Evolutionary conservation across 2,329 filamentous ascomycete genomes (phyloP).

Genomic region (Calonectria montana): DNA sequence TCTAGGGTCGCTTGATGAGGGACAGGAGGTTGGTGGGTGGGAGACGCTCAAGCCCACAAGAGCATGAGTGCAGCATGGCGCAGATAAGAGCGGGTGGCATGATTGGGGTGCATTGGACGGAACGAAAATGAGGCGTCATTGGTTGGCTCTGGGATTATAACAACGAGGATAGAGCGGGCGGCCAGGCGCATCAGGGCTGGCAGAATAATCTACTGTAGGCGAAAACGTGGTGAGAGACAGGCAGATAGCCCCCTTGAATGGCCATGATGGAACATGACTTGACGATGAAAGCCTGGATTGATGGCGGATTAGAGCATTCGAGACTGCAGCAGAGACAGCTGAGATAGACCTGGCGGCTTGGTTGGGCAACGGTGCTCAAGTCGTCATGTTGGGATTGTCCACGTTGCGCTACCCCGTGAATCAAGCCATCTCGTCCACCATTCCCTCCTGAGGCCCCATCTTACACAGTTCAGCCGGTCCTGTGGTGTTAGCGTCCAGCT

Average conservation of each 20-base stretch:
- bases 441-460: conserved; percentile 7
- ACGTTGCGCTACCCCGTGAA: conserved; percentile 3
- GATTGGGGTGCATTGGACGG: neutral
- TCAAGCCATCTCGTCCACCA: conserved; percentile 2
- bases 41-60: conserved; percentile 64
- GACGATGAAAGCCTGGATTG: neutral
- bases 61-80: conserved; percentile 16
- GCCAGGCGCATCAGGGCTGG: conserved; percentile 4
- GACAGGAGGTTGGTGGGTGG: conserved; percentile 63
- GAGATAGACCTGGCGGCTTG: neutral
- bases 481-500: neutral
- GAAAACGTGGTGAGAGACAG: neutral
- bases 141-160: conserved; percentile 1
- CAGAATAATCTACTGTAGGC: neutral
- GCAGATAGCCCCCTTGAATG: neutral
- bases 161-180: conserved; percentile 2
- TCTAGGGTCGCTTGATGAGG: conserved; percentile 62
- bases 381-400: neutral
- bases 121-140: conserved; percentile 3
- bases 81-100: conserved; percentile 5
- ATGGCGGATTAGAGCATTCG: neutral
- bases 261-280: neutral
- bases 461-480: conserved; percentile 4
- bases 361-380: neutral
- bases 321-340: neutral